Evolutionary conservation across 257 asterid species (phyloP), one percentile per base, ranked within the genome.

Genomic region (Mentha longifolia): DNA sequence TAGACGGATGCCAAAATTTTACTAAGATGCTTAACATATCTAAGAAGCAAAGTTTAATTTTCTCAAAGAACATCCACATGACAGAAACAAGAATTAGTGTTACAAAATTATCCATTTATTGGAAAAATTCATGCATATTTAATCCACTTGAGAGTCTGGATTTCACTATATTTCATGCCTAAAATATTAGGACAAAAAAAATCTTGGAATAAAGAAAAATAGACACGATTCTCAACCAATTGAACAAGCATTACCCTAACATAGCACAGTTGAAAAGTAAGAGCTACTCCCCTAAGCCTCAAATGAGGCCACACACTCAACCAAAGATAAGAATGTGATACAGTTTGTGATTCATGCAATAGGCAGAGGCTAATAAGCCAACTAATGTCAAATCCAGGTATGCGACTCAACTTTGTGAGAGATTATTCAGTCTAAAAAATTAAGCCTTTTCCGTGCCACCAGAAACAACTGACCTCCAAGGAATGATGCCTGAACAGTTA

Each of bases 401-500:
- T 47, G 54, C 14, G 20, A 61, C 71, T n/a, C 28, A 31, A 56
- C 28, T 62, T 75, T 57, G 2, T 49, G 54, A 58, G n/a, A 58
- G 46, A 35, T 20, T 69, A 61, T 43, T 45, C 49, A 8, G 37
- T 17, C 60, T 52, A 41, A 63, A 7, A 28, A 13, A 16, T 66
- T 22, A 66, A 77, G 41, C 41, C 17, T 60, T 16, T 51, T 43
- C 16, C 28, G 12, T 41, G 60, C 78, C 66, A 63, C 73, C 42
- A 73, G 39, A 80, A 76, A 28, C 65, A 50, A 81, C 84, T 79
- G 74, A 91, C 99, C 99, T 88, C 99, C 97, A 80, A 94, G 85
- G 81, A 91, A 94, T 69, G 96, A 85, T 77, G 98, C 96, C 83
- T 89, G 92, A 75, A 89, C 98, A 62, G 92, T 81, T 84, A 94